Evolutionary conservation across 148 eudicot species (phyloP).

Genomic region (Fagopyrum homotropicum): DNA sequence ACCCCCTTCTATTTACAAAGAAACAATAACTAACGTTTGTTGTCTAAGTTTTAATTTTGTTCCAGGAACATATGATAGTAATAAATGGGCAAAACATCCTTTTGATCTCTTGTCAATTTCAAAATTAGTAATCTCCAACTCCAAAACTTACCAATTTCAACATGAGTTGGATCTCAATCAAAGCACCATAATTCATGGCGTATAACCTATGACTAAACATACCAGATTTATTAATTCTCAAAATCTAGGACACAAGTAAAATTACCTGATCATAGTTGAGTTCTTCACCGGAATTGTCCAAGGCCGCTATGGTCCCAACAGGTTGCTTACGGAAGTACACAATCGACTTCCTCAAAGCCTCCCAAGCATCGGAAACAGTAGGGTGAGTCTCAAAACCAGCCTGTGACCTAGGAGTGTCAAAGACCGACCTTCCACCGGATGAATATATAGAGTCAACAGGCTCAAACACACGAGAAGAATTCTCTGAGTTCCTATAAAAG

Average conservation of each 20-base stretch:
- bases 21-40: no score
- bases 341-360: conserved; percentile 59
- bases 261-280: conserved; percentile 89
- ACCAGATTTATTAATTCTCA: conserved; percentile 1
- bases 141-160: not conserved
- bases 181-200: not conserved
- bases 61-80: no score
- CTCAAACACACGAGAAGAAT: conserved; percentile 52
- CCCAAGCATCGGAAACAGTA: conserved; percentile 70
- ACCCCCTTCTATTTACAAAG: no score
- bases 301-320: conserved; percentile 82
- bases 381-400: conserved; percentile 64
- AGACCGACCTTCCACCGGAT: conserved; percentile 53
- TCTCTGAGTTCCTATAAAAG: conserved; percentile 41
- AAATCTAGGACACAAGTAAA: conserved; percentile 15
- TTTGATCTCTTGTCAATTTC: no score
- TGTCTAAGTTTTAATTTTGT: no score
- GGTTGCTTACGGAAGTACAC: conserved; percentile 62
- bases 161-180: not conserved
- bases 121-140: conserved; percentile 12
- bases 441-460: conserved; percentile 49
- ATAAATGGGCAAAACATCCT: no score
- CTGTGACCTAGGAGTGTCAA: conserved; percentile 49
- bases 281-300: conserved; percentile 57
- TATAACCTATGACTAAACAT: not conserved